Evolutionary conservation across 2,329 filamentous ascomycete genomes (phyloP), one percentile per base, ranked within the genome.

Genomic region (Rutstroemia sp.): DNA sequence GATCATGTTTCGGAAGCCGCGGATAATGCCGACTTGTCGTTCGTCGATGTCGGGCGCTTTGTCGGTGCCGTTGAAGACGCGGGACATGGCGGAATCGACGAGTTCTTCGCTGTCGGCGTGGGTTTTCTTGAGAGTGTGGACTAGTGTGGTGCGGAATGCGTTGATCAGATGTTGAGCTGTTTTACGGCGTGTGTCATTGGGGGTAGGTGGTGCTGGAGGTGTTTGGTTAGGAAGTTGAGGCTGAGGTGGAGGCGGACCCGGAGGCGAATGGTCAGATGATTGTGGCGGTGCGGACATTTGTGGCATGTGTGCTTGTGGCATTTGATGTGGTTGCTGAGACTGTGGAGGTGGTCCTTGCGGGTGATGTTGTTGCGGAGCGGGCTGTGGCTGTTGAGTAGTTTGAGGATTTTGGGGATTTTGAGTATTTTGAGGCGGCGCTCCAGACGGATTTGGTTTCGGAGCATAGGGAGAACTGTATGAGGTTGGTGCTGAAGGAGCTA

Each of bases 381-480:
- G 49, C 14, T 53, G 58, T 25, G 46, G 17, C 45, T 54, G 58
- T 23, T 48, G 58, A 25, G 58, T 50, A 17, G 21, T 25, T 30
- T 54, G 52, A 21, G 51, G 19, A 19, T 19, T 25, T 30, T 54
- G 52, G 17, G 51, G 19, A 19, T 19, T 19, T 23, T 48, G 58
- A 25, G 58, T 48, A 17, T 25, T 25, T 30, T 54, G 52, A 21
- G 51, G 19, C 42, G 49, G 46, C 50, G 42, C 47, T 55, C 56
- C 54, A 27, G 59, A 19, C 14, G 62, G 39, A n/a, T 60, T 30
- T 25, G 65, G 67, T 49, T 66, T 68, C 27, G 65, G 63, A 38
- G 64, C 68, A 60, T 71, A 71, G 8, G 69, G 69, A 48, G 69
- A 71, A 48, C 67, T 70, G 53, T 71, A 71, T 23, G 56, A 30